These are phyloP conservation scores for Biscogniauxia mediterranea DNA, from an alignment of 2,329 filamentous ascomycete species.

Conservation along the genomic window DNA sequence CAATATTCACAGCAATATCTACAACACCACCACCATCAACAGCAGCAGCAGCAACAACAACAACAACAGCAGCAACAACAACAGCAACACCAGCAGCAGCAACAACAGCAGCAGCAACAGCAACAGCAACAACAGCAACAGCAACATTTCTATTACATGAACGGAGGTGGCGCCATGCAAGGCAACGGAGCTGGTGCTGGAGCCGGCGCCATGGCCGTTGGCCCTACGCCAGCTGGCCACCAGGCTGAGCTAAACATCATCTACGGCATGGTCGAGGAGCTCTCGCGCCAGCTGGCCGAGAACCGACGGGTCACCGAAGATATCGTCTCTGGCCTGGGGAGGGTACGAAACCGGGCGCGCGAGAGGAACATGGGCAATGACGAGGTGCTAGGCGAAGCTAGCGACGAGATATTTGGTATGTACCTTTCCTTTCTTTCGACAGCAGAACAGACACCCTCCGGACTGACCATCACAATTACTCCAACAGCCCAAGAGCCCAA, in stretches of 20 bases:
- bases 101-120: background rate
- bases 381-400: conserved; percentile 54
- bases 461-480: too few species aligned
- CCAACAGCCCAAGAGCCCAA: conserved; percentile 58
- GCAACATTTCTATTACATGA: conserved; percentile 10
- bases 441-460: background rate
- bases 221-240: conserved; percentile 64
- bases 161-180: conserved; percentile 27
- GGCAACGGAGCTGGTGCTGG: conserved; percentile 31
- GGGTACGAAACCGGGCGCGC: conserved; percentile 57
- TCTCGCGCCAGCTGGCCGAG: conserved; percentile 61
- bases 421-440: background rate
- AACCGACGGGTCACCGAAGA: conserved; percentile 62
- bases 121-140: background rate
- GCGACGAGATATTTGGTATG: conserved; percentile 57
- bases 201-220: conserved; percentile 44
- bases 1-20: background rate
- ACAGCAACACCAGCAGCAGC: background rate
- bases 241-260: conserved; percentile 68
- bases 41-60: conserved; percentile 2
- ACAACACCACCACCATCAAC: conserved; percentile 2
- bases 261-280: conserved; percentile 65
- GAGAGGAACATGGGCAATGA: conserved; percentile 54
- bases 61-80: background rate
- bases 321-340: conserved; percentile 61